Base-by-base conservation (phyloP, 176 grass and related monocot species). In the Lolium perenne region DNA sequence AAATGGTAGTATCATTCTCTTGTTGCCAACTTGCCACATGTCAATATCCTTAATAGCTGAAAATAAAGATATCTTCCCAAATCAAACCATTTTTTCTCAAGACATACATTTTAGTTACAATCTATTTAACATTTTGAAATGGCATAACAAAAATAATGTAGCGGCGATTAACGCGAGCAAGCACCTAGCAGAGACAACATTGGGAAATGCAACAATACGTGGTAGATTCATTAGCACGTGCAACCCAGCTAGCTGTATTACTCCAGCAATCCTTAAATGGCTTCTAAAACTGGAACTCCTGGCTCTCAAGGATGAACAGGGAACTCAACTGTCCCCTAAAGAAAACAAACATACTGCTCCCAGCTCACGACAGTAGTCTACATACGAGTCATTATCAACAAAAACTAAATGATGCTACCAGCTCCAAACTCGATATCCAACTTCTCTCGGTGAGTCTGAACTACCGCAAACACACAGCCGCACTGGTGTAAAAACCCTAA, bases 191-290 rank as follows among this genome's bases (percentile, higher is more conserved):
- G 9, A 23, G 9, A 62, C 10, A 62, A 62, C 10, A 22, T 22
- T 25, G 5, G 9, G n/a, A 62, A 25, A 62, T 62, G 59, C 59
- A 25, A 12, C 0, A 62, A 12, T 62, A 62, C 25, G 59, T 5
- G 25, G 59, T 25, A 61, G n/a, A 25, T 25, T 62, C n/a, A 62
- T 62, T 62, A 25, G 9, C 59, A 11, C n/a, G 1, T 9, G 59
- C 3, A 3, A 25, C 59, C 59, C 0, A 60, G n/a, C 2, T 10
- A 60, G 58, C 22, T 23, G 20, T 46, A 77, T 49, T 41, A 46
- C 38, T 70, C 51, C 25, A 41, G 54, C 5, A 76, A 53, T 7
- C 20, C 77, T 86, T 6, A 68, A 68, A 81, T 85, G 82, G 2
- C 40, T 81, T 48, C 69, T 20, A 12, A 74, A 74, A 83, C 17